phyloP scores from a whole-genome alignment of 2,329 filamentous ascomycete species.

The Cytospora leucostoma region DNA sequence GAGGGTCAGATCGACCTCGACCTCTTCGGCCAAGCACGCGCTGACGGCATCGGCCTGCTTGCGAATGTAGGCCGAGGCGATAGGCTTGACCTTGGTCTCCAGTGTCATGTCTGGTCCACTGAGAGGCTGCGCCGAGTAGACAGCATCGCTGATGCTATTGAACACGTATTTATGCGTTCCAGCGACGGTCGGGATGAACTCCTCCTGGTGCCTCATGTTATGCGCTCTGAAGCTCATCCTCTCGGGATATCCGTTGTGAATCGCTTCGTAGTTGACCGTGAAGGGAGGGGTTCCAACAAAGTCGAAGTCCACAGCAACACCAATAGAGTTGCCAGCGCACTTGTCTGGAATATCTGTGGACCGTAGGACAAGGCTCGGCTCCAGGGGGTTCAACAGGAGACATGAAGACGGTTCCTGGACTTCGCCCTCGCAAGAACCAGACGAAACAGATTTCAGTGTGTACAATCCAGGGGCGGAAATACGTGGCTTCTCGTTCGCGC shows the following conservation, averaged over 20 bases:
- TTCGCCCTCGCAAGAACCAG: conserved; percentile 81
- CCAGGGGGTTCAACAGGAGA: conserved; percentile 84
- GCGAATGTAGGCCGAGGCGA: conserved; percentile 75
- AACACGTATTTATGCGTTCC: conserved; percentile 89
- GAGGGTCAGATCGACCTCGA: conserved; percentile 67
- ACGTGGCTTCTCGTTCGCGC: conserved; percentile 60
- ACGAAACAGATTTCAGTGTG: conserved; percentile 76
- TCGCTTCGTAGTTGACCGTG: conserved; percentile 73
- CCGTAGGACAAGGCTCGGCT: conserved; percentile 74
- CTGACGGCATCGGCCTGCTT: conserved; percentile 56
- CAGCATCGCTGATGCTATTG: conserved; percentile 74
- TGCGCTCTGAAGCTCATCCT: conserved; percentile 59
- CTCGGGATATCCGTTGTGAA: conserved; percentile 59
- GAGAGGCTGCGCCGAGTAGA: conserved; percentile 71
- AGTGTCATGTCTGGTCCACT: conserved; percentile 64
- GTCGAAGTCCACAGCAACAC: conserved; percentile 84
- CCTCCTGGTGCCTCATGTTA: conserved; percentile 80
- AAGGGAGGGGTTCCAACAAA: conserved; percentile 93
- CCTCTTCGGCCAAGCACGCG: conserved; percentile 80
- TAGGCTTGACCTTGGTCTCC: conserved; percentile 90
- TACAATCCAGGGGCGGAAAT: conserved; percentile 85
- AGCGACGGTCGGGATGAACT: conserved; percentile 77
- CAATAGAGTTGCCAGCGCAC: conserved; percentile 91
- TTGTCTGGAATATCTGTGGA: conserved; percentile 88
- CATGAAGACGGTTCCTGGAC: conserved; percentile 94